phyloP scores from a whole-genome alignment of 179 eudicot genomes.

The Beta corolliflora region DNA sequence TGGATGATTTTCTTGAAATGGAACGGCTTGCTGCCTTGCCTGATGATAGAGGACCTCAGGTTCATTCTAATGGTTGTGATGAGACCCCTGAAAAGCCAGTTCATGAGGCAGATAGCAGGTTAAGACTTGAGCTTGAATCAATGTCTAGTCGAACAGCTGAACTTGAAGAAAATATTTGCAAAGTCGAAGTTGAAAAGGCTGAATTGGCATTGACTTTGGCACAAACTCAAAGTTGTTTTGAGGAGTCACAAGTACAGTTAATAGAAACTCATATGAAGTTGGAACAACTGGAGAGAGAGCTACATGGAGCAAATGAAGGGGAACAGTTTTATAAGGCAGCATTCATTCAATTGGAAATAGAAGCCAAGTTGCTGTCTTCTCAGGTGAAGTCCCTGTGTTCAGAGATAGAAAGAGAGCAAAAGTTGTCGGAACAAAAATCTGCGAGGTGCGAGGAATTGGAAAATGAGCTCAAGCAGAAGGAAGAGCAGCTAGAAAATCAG shows the following conservation, averaged over 20 bases:
- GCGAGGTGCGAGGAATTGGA: conserved; percentile 33
- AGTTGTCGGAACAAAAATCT: conserved; percentile 25
- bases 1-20: conserved; percentile 91
- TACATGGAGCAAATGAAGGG: conserved; percentile 31
- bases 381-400: conserved; percentile 27
- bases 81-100: conserved; percentile 17
- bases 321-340: conserved; percentile 22
- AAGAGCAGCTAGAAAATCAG: conserved; percentile 26
- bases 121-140: conserved; percentile 42
- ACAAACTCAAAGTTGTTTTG: conserved; percentile 46
- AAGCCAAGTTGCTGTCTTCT: conserved; percentile 32
- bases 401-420: conserved; percentile 33
- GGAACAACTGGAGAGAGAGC: conserved; percentile 33
- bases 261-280: conserved; percentile 38
- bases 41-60: conserved; percentile 31
- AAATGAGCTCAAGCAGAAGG: conserved; percentile 27
- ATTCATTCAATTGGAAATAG: conserved; percentile 13
- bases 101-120: conserved; percentile 27
- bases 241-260: conserved; percentile 44
- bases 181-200: conserved; percentile 48
- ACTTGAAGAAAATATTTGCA: conserved; percentile 50
- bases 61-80: conserved; percentile 10
- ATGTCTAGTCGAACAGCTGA: conserved; percentile 35
- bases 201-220: conserved; percentile 45
- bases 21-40: conserved; percentile 61